Evolutionary conservation across 805 yeast species (phyloP).

Genomic region (Yarrowia sp.): DNA sequence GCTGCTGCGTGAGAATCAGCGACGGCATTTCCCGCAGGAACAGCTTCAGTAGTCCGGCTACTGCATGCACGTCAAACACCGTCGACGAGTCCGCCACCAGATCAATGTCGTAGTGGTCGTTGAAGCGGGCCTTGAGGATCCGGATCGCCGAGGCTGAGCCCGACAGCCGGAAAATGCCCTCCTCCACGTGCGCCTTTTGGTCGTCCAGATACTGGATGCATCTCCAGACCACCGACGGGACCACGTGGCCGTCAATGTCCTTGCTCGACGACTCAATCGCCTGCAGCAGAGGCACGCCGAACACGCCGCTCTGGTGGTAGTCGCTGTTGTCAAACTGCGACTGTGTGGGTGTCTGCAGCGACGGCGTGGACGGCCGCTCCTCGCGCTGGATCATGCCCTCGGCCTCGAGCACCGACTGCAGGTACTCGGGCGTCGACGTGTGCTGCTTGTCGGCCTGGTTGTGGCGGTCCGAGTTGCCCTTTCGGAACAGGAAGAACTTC

Average conservation of each 20-base stretch:
- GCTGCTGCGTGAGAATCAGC: constrained; percentile 67
- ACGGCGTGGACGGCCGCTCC: constrained; percentile 21
- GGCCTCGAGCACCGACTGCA: constrained; percentile 26
- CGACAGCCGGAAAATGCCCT: constrained; percentile 88
- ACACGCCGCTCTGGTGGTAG: constrained; percentile 50
- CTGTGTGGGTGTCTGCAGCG: constrained; percentile 11
- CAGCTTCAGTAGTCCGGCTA: constrained; percentile 83
- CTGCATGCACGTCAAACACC: constrained; percentile 74
- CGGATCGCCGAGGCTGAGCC: constrained; percentile 84
- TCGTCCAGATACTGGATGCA: constrained; percentile 72
- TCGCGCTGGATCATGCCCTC: constrained; percentile 31
- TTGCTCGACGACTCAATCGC: constrained; percentile 61
- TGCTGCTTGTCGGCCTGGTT: constrained; percentile 13
- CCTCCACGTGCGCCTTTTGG: constrained; percentile 78
- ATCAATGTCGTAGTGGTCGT: constrained; percentile 71
- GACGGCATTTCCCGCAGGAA: constrained; percentile 80
- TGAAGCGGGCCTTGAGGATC: constrained; percentile 71
- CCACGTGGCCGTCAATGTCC: constrained; percentile 54
- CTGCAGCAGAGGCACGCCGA: constrained; percentile 67
- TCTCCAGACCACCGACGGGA: constrained; percentile 80
- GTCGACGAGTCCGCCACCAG: constrained; percentile 52
- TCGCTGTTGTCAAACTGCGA: constrained; percentile 15
- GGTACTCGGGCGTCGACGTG: constrained; percentile 30
- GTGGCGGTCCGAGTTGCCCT: constrained; percentile 31
- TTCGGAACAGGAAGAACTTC: constrained; percentile 37